Percentiles rank a stretch among this genome's conserved stretches.
phyloP scores from a whole-genome alignment of 257 asterid genomes.

The Striga asiatica region DNA sequence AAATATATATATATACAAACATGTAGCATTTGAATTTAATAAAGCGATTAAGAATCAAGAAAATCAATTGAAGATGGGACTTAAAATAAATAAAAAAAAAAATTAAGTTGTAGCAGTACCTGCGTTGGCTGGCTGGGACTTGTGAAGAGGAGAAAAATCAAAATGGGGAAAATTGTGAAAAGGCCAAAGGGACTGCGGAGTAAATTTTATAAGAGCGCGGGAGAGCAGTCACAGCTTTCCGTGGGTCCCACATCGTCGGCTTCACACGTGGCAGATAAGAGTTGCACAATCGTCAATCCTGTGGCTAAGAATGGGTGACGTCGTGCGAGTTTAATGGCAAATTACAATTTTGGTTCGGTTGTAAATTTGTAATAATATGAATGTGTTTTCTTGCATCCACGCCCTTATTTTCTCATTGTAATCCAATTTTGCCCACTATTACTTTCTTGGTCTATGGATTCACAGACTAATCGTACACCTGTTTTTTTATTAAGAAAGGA shows the following conservation, averaged over 20 bases:
- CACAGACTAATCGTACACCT: too few relatives aligned
- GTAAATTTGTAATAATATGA: background rate
- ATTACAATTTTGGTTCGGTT: background rate
- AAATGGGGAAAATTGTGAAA: conserved; percentile 18
- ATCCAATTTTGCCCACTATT: background rate
- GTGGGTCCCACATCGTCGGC: conserved; percentile 34
- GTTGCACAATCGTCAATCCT: conserved; percentile 16
- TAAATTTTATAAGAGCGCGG: conserved; percentile 56
- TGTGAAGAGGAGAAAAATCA: background rate
- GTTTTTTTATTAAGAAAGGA: too few relatives aligned
- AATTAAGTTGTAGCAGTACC: background rate
- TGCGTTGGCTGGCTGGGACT: background rate
- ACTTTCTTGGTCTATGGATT: too few relatives aligned
- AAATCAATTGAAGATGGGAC: too few relatives aligned
- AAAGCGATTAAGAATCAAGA: background rate
- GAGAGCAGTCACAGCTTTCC: conserved; percentile 36
- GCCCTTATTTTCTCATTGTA: background rate
- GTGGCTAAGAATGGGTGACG: conserved; percentile 28
- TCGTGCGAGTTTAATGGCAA: background rate
- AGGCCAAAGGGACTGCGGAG: conserved; percentile 19
- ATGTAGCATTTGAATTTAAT: background rate
- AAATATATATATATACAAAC: background rate
- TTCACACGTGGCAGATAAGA: conserved; percentile 76
- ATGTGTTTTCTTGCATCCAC: conserved; percentile 3
- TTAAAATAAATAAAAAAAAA: too few relatives aligned